Evolutionary conservation across 2,329 filamentous ascomycete genomes (phyloP).

Genomic region (Aspergillus uvarum): DNA sequence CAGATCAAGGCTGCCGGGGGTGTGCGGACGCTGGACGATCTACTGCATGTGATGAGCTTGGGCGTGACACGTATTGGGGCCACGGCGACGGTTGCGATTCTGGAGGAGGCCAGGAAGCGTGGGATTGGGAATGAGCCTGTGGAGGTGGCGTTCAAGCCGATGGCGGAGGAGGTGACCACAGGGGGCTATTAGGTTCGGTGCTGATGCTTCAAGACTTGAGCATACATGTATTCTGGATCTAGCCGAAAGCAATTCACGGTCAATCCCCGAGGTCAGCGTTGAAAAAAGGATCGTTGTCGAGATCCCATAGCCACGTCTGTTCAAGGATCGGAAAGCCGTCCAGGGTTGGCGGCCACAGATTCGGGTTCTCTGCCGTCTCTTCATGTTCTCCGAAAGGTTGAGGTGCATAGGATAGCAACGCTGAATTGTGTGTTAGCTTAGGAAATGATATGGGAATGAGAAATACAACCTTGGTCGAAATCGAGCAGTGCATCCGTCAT

Average conservation of each 20-base stretch:
- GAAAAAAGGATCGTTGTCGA: constrained; percentile 9
- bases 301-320: constrained; percentile 26
- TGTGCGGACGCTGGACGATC: constrained; percentile 57
- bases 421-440: neutral
- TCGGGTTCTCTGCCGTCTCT: neutral
- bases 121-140: constrained; percentile 46
- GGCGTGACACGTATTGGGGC: constrained; percentile 59
- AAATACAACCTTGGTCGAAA: constrained; percentile 21
- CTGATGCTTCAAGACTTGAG: too few species aligned
- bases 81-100: constrained; percentile 55
- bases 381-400: neutral
- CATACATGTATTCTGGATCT: neutral
- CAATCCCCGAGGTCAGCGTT: neutral
- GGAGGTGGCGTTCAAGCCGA: constrained; percentile 25
- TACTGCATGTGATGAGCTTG: constrained; percentile 55
- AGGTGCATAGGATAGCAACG: constrained; percentile 1
- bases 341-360: constrained; percentile 1
- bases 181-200: constrained; percentile 15
- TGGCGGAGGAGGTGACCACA: constrained; percentile 14
- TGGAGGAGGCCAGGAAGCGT: constrained; percentile 54
- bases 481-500: constrained; percentile 21
- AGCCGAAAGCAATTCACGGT: too few species aligned
- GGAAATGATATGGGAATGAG: neutral
- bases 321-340: constrained; percentile 18
- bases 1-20: constrained; percentile 61